phyloP scores from a whole-genome alignment of 352 stramenopile genomes.

The Phytophthora pseudosyringae region DNA sequence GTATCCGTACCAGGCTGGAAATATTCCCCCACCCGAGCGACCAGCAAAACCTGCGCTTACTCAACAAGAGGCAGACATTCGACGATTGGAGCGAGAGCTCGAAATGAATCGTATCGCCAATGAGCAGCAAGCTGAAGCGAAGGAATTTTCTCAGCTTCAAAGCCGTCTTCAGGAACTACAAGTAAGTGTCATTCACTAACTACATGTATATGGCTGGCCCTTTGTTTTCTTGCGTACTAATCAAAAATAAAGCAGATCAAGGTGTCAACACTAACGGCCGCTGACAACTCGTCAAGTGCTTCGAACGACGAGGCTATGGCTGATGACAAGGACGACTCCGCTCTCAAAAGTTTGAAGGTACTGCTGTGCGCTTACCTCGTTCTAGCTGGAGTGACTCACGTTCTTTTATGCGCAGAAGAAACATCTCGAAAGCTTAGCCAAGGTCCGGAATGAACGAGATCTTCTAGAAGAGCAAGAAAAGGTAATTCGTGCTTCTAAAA shows the following conservation, averaged over 20 bases:
- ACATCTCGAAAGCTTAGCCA: slow-evolving; percentile 51
- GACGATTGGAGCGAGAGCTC: slow-evolving; percentile 34
- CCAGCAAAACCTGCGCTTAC: slow-evolving; percentile 8
- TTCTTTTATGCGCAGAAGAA: slow-evolving; percentile 26
- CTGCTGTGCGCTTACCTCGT: background rate
- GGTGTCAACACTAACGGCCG: slow-evolving; percentile 25
- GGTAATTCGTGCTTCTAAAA: slow-evolving; percentile 23
- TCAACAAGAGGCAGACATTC: slow-evolving; percentile 36
- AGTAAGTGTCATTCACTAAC: slow-evolving; percentile 36
- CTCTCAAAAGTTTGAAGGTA: slow-evolving; percentile 53
- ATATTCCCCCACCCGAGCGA: slow-evolving; percentile 8
- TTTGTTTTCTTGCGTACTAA: slow-evolving; percentile 21
- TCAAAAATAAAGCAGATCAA: slow-evolving; percentile 41
- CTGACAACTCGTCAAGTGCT: slow-evolving; percentile 5
- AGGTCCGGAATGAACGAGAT: slow-evolving; percentile 60
- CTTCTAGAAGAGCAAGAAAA: slow-evolving; percentile 71
- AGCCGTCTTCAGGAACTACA: slow-evolving; percentile 28
- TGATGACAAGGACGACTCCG: slow-evolving; percentile 30
- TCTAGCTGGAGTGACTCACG: background rate
- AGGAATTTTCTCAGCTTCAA: slow-evolving; percentile 37
- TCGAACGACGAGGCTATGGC: background rate
- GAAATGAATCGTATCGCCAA: slow-evolving; percentile 21
- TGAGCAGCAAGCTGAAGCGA: slow-evolving; percentile 30
- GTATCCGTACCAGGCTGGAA: slow-evolving; percentile 8
- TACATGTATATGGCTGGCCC: background rate